phyloP scores from a whole-genome alignment of 2,329 filamentous ascomycete genomes.

The Cercospora citrullina region DNA sequence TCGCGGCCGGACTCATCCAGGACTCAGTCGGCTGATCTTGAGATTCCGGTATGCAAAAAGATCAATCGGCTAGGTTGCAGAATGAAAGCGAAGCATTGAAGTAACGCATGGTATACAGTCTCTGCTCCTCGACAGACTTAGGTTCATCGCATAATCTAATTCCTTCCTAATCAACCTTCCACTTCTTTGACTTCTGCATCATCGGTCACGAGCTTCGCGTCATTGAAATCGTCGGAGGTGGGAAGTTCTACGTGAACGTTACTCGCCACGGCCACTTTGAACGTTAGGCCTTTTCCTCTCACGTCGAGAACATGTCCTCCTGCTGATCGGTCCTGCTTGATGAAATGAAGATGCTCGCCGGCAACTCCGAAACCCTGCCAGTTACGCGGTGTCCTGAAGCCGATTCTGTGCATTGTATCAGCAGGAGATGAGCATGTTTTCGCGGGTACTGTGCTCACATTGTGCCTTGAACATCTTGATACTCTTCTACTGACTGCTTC shows the following conservation, averaged over 20 bases:
- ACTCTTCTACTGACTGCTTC: slow-evolving; percentile 44
- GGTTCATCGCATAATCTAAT: too few species aligned
- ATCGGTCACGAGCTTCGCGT: slow-evolving; percentile 38
- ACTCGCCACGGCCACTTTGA: slow-evolving; percentile 42
- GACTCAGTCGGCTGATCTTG: slow-evolving; percentile 36
- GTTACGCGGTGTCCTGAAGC: slow-evolving; percentile 44
- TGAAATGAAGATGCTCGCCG: slow-evolving; percentile 47
- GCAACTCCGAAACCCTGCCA: slow-evolving; percentile 46
- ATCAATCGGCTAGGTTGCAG: not conserved
- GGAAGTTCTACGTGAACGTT: slow-evolving; percentile 46
- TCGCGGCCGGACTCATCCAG: slow-evolving; percentile 45
- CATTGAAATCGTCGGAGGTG: slow-evolving; percentile 43
- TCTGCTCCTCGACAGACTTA: not conserved
- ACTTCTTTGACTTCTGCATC: slow-evolving; percentile 41
- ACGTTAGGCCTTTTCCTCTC: slow-evolving; percentile 36
- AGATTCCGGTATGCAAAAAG: not conserved
- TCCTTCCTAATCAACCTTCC: slow-evolving; percentile 35
- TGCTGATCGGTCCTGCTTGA: slow-evolving; percentile 39
- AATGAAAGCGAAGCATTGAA: not conserved
- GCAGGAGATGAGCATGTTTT: not conserved
- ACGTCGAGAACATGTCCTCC: slow-evolving; percentile 48
- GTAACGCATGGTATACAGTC: not conserved
- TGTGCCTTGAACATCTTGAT: slow-evolving; percentile 41
- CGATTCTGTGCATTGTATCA: slow-evolving; percentile 32
- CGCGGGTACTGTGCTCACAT: slow-evolving; percentile 29